A percentile compares a stretch with the other conserved stretches of the same genome.
Conservation (phyloP, 108 stramenopile genomes). For the Cylindrotheca fusiformis region DNA sequence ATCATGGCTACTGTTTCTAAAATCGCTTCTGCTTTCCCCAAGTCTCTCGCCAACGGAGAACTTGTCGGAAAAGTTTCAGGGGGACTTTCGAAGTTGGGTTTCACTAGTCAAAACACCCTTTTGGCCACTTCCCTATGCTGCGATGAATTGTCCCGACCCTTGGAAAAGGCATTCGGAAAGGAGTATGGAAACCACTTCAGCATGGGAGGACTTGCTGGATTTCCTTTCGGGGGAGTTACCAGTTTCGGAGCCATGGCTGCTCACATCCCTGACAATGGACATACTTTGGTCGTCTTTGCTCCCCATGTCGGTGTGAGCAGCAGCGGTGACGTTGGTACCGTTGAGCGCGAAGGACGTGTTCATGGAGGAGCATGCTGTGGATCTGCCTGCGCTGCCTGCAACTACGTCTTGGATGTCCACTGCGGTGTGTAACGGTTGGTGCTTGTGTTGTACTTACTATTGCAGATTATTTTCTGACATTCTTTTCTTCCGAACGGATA, state of each 20-base stretch:
- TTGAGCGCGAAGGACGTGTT: conserved; percentile 52
- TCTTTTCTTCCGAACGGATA: conserved; percentile 6
- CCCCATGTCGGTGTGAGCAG: conserved; percentile 69
- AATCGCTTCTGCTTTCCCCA: conserved; percentile 38
- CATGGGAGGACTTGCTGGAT: conserved; percentile 59
- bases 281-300: conserved; percentile 56
- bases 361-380: conserved; percentile 63
- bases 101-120: conserved; percentile 33
- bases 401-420: conserved; percentile 31
- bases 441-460: conserved; percentile 33
- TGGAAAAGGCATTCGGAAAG: conserved; percentile 39
- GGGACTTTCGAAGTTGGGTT: conserved; percentile 28
- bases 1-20: no score
- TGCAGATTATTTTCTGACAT: background rate
- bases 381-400: conserved; percentile 54
- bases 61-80: conserved; percentile 24
- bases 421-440: conserved; percentile 25
- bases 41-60: conserved; percentile 38
- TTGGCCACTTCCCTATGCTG: conserved; percentile 50
- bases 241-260: conserved; percentile 64
- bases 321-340: conserved; percentile 57
- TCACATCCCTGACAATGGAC: conserved; percentile 67
- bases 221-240: conserved; percentile 57
- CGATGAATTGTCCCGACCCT: conserved; percentile 39
- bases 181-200: conserved; percentile 36